phyloP scores from a whole-genome alignment of 495 filamentous ascomycete genomes.

The Achaetomiella virescens region DNA sequence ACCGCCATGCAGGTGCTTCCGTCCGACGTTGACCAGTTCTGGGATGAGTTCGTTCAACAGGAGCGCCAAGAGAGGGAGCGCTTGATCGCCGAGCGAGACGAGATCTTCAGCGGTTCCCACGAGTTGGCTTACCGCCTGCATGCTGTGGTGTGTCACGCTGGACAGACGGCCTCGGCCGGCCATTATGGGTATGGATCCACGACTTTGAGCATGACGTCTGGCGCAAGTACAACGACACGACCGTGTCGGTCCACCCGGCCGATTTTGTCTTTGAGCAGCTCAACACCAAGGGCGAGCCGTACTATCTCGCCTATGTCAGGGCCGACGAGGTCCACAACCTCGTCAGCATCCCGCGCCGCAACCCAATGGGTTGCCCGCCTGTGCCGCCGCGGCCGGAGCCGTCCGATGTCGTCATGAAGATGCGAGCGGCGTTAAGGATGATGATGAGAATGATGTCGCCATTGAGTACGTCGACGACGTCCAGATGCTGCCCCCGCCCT shows the following conservation, averaged over 20 bases:
- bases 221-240: conserved; percentile 90
- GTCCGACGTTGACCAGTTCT: background rate
- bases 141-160: conserved; percentile 87
- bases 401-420: conserved; percentile 2
- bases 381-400: background rate
- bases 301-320: conserved; percentile 81
- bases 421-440: background rate
- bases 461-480: conserved; percentile 8
- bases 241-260: conserved; percentile 58
- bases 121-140: conserved; percentile 74
- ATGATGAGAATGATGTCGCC: background rate
- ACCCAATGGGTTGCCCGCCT: background rate
- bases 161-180: conserved; percentile 52
- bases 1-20: background rate
- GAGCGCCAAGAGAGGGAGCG: conserved; percentile 7
- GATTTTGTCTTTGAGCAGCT: conserved; percentile 59
- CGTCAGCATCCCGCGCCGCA: conserved; percentile 46
- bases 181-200: conserved; percentile 98
- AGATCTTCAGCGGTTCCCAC: conserved; percentile 54
- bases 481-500: background rate
- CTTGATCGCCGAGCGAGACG: conserved; percentile 37
- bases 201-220: conserved; percentile 77
- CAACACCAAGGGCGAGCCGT: conserved; percentile 64
- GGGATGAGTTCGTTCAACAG: conserved; percentile 7
- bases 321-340: conserved; percentile 54